Evolutionary conservation across 495 filamentous ascomycete genomes (phyloP).

Genomic region (Hypoxylon trugodes): DNA sequence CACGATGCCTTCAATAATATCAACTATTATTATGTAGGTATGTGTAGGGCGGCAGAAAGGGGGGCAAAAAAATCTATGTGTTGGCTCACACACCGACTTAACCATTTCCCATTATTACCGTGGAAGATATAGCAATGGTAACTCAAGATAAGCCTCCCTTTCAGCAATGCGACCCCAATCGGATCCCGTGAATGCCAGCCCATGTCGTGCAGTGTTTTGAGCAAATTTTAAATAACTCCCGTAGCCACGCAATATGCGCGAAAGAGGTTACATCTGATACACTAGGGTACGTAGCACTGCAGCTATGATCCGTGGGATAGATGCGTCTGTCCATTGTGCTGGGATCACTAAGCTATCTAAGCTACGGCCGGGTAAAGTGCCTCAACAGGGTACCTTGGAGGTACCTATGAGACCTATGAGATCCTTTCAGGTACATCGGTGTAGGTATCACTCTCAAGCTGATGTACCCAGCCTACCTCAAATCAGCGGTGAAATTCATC

Average conservation of each 20-base stretch:
- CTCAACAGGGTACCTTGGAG: constrained; percentile 3
- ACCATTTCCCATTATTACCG: neutral
- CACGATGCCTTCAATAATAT: neutral
- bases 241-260: constrained; percentile 29
- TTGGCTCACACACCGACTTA: constrained; percentile 23
- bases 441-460: neutral
- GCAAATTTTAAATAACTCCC: constrained; percentile 40
- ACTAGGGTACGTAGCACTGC: constrained; percentile 42
- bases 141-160: constrained; percentile 36
- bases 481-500: constrained; percentile 23
- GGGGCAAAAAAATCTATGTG: neutral
- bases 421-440: neutral
- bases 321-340: constrained; percentile 39
- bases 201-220: constrained; percentile 38
- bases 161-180: constrained; percentile 32
- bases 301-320: constrained; percentile 38
- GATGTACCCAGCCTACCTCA: neutral
- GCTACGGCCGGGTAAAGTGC: constrained; percentile 19
- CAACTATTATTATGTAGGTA: neutral
- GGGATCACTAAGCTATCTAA: constrained; percentile 22
- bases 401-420: constrained; percentile 1
- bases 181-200: constrained; percentile 33
- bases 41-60: constrained; percentile 4
- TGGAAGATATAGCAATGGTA: constrained; percentile 9
- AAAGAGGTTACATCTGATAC: constrained; percentile 31